Base-by-base conservation (phyloP, 495 filamentous ascomycete genomes). In the Neurospora sp. region DNA sequence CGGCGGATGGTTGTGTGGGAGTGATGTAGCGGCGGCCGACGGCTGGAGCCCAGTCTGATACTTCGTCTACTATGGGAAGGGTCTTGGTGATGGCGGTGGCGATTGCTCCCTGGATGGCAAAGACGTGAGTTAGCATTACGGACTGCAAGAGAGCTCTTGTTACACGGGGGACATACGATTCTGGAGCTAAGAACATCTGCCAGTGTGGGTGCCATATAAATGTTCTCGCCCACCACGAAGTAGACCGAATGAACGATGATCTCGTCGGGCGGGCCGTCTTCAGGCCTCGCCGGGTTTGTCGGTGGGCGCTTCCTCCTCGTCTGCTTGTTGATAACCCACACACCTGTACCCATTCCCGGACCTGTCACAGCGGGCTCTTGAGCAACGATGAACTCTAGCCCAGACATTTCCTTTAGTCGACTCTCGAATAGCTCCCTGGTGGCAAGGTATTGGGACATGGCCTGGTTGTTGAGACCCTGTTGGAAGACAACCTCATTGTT, bases 291-390 rank as follows among this genome's bases (percentile, higher is more conserved):
- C 12, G 53, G 53, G 53, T 65, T 65, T 7, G 53, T 9, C 10
- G 53, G 53, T 35, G 53, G 53, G 72, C 84, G 88, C 88, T 88
- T 87, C 68, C 88, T 86, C 68, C 94, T 86, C 27, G 86, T 89
- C 81, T 98, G 96, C 84, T 97, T 97, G 76, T 93, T 90, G 72
- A 99, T 93, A 2, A 97, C 92, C 93, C 93, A 99, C 27, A 97
- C 87, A 27, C 93, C 93, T 3, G 86, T 89, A 5, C 88, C 90
- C 42, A 87, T 87, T 16, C 85, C 84, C 0, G 89, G 87, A 1
- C 87, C 86, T 40, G 87, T 89, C 42, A 91, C 89, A 45, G 89
- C 89, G 5, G 91, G 91, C 74, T 92, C 90, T 73, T 93, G 89
- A n/a, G 88, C 87, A 48, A 95, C 91, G 69, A 94, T 84, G 78